Percentiles rank a stretch among this genome's conserved stretches.
Evolutionary conservation across 2,329 filamentous ascomycete genomes (phyloP).

Genomic region (Aureobasidium lini): DNA sequence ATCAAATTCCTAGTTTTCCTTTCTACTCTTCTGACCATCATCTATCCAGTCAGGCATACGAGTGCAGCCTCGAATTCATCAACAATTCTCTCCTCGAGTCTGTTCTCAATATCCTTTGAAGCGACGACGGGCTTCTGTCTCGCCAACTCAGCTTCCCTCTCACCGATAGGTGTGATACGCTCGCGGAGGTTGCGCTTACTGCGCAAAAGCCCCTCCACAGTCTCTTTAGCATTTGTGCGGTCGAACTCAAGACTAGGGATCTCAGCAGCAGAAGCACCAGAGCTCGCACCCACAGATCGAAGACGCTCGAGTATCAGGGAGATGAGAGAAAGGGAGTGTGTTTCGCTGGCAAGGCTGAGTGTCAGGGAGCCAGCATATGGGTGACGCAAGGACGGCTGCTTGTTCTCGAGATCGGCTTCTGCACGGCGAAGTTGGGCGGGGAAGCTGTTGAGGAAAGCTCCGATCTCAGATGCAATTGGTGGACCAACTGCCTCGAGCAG

Average conservation of each 20-base stretch:
- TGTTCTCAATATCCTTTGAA: slow-evolving; percentile 45
- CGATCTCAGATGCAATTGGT: slow-evolving; percentile 75
- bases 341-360: slow-evolving; percentile 65
- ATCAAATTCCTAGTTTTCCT: background rate
- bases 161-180: slow-evolving; percentile 63
- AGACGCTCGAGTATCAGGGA: slow-evolving; percentile 63
- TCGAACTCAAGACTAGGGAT: slow-evolving; percentile 73
- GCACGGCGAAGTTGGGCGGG: slow-evolving; percentile 68
- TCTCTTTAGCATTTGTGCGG: slow-evolving; percentile 62
- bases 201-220: slow-evolving; percentile 71
- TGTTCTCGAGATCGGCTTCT: slow-evolving; percentile 62
- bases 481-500: slow-evolving; percentile 73
- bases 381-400: slow-evolving; percentile 31
- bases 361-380: slow-evolving; percentile 57
- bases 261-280: slow-evolving; percentile 50
- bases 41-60: slow-evolving; percentile 10
- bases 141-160: slow-evolving; percentile 60
- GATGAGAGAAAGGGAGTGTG: slow-evolving; percentile 70
- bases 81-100: slow-evolving; percentile 69
- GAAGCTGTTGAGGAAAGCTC: slow-evolving; percentile 84
- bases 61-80: slow-evolving; percentile 50
- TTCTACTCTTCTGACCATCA: background rate
- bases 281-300: slow-evolving; percentile 55
- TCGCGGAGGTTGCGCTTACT: slow-evolving; percentile 58
- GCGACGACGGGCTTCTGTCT: slow-evolving; percentile 32